These are phyloP conservation scores for Triangularia setosa DNA, from an alignment of 2,329 filamentous ascomycete genomes.

Conservation along the genomic window DNA sequence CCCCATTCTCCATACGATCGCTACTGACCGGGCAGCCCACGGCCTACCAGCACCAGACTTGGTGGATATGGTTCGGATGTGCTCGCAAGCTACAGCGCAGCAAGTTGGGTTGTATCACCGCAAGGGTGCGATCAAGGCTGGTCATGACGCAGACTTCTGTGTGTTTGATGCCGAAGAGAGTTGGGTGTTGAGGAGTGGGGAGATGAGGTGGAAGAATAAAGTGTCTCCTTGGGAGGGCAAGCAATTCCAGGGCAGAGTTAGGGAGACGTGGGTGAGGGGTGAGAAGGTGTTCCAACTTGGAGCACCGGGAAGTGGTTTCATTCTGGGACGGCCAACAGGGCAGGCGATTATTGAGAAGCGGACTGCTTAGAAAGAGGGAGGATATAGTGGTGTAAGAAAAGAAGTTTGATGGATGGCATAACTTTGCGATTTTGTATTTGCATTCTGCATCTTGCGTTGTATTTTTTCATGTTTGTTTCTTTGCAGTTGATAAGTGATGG, in stretches of 20 bases:
- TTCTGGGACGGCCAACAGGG: slow-evolving; percentile 45
- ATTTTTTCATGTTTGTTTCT: neutral
- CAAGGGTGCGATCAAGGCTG: slow-evolving; percentile 77
- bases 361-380: slow-evolving; percentile 29
- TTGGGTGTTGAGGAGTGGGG: slow-evolving; percentile 69
- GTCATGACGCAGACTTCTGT: slow-evolving; percentile 86
- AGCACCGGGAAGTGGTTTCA: slow-evolving; percentile 48
- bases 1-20: slow-evolving; percentile 81
- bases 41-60: slow-evolving; percentile 47
- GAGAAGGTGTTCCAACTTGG: slow-evolving; percentile 67
- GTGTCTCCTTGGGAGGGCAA: slow-evolving; percentile 87
- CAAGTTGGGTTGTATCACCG: slow-evolving; percentile 79
- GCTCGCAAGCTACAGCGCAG: slow-evolving; percentile 77
- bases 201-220: slow-evolving; percentile 93
- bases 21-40: slow-evolving; percentile 55
- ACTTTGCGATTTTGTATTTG: neutral
- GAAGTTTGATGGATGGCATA: neutral
- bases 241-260: slow-evolving; percentile 70
- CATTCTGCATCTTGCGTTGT: neutral
- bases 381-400: no score
- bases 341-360: slow-evolving; percentile 59
- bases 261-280: slow-evolving; percentile 82
- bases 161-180: slow-evolving; percentile 82
- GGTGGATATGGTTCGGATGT: slow-evolving; percentile 79
- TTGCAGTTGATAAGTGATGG: no score